Evolutionary conservation across 768 basidiomycete genomes (phyloP).

Genomic region (Lentinula edodes): DNA sequence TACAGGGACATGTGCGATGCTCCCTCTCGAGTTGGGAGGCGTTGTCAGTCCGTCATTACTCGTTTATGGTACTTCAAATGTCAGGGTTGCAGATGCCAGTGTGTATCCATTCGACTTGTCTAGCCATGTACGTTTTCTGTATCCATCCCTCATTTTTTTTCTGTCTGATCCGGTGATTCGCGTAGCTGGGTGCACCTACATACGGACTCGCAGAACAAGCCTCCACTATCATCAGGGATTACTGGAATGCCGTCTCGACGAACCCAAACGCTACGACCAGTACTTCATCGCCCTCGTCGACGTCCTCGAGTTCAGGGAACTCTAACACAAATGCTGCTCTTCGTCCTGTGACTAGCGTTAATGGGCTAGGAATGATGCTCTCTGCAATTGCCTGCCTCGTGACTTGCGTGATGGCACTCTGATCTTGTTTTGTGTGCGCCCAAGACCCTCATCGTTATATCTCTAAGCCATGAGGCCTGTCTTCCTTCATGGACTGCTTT

Average conservation of each 20-base stretch:
- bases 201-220: constrained; percentile 31
- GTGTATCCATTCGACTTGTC: constrained; percentile 20
- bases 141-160: background rate
- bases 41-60: constrained; percentile 50
- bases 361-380: background rate
- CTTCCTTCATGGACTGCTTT: background rate
- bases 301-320: background rate
- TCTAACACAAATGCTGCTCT: background rate
- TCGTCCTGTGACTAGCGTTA: background rate
- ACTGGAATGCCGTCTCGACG: constrained; percentile 7
- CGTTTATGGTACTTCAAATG: constrained; percentile 52
- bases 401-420: background rate
- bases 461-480: background rate
- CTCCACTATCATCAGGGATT: constrained; percentile 27
- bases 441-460: background rate
- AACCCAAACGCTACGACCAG: constrained; percentile 11
- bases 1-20: constrained; percentile 50
- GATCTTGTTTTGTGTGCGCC: background rate
- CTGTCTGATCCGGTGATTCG: background rate
- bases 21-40: constrained; percentile 46
- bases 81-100: constrained; percentile 30
- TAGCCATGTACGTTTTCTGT: constrained; percentile 15
- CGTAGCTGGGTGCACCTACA: constrained; percentile 15
- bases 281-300: constrained; percentile 1
- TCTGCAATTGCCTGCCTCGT: background rate